Base-by-base conservation (phyloP, 2,329 filamentous ascomycete genomes). In the Lecanicillium sp. region DNA sequence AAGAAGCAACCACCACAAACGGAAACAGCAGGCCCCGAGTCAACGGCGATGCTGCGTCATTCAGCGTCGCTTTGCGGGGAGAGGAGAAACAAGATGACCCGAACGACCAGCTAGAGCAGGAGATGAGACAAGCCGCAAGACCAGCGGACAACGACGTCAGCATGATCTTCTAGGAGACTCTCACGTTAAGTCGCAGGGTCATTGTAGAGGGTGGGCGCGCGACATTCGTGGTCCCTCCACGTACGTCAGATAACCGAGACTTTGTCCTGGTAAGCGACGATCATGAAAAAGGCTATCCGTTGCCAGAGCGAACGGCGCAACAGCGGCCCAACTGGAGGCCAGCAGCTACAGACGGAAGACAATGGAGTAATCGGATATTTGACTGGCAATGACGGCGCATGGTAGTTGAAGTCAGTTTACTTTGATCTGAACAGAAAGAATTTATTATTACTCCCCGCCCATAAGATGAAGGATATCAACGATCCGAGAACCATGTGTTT, bases 91-190 rank as follows among this genome's bases (percentile, higher is more conserved):
- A 58, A 15, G 65, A 67, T 15, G 74, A 75, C 35, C 73, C 77
- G 3, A 74, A 69, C 49, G 70, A 73, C 40, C 78, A 79, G 61
- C 62, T 82, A 52, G 70, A 77, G 60, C 63, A 73, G 35, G 79
- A 82, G 59, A 75, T 76, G 61, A 68, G 71, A 48, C 73, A 77
- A 53, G 69, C 69, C 15, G 62, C 61, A 9, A 59, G 56, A 26
- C 60, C 58, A n/a, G 58, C 62, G 7, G 73, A 78, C 51, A 68
- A 62, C 8, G 80, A 84, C 58, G 75, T 84, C 26, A 67, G 77
- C 45, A 85, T 85, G 81, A 71, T 67, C 26, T 77, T 72, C 40
- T 79, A 72, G 62, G n/a, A n/a, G n/a, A n/a, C n/a, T n/a, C n/a
- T n/a, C n/a, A n/a, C n/a, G n/a, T n/a, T n/a, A n/a, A n/a, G n/a